Evolutionary conservation across 73 alveolate species (phyloP), one percentile per base, ranked within the genome.

Genomic region (Paramecium primaurelia): DNA sequence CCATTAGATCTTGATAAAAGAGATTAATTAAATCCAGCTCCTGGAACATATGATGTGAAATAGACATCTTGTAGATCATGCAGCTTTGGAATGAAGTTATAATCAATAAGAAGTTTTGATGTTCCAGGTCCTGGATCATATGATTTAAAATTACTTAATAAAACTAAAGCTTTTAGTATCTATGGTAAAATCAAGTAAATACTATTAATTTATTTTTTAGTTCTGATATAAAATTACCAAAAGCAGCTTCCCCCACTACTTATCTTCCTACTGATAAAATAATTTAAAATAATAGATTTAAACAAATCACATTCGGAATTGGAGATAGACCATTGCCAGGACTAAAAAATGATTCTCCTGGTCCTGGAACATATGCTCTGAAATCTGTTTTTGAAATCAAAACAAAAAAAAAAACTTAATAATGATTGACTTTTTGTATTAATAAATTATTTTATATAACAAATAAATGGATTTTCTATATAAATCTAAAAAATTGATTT

Each of bases 1-100:
- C 71, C 75, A 14, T 80, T 80, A 14, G 91, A 42, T 40, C 58
- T 32, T 20, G 71, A 44, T 9, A 80, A 42, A 36, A 80, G 47
- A 47, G 91, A 80, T 80, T 22, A 80, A 25, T 42, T 80, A 49
- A 80, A 80, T 80, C 91, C 91, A 4, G 91, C 91, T 80, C 91
- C 91, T 80, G 51, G 75, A 22, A 28, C 40, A 20, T 80, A 80
- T 49, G 71, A 40, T 44, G 4, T 44, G 4, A 4, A 14, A 32
- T 32, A 49, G 44, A 1, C 44, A 28, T 44, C 91, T 45, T 80
- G 51, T 14, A 25, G 44, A 20, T 34, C 75, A 1, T 49, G 32
- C 25, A 45, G 77, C 20, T 80, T 80, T 49, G 91, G 91, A 28
- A 80, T 40, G 18, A 42, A 49, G 4, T 22, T 49, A 32, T 45